phyloP scores from a whole-genome alignment of 2,329 filamentous ascomycete genomes.

The Diaporthe vexans region DNA sequence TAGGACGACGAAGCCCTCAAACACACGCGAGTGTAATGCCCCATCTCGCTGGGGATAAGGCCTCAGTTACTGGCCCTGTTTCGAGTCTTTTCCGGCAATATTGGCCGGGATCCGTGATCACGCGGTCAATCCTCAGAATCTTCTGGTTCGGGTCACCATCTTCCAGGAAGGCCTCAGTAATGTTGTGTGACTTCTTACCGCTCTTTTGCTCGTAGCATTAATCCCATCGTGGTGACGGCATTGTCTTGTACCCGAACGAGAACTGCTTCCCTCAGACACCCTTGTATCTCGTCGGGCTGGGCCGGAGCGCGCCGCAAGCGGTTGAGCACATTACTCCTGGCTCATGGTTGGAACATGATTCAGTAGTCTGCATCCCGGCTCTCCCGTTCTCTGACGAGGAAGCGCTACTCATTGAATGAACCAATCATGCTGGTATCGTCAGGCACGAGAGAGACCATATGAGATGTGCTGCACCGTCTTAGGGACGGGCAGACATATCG shows the following conservation, averaged over 20 bases:
- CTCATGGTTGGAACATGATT: background rate
- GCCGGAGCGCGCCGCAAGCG: background rate
- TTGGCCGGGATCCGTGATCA: background rate
- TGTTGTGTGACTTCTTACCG: background rate
- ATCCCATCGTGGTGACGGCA: background rate
- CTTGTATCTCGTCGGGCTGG: slow-evolving; percentile 1
- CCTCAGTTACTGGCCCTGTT: background rate
- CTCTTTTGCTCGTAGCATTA: background rate
- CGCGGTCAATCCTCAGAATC: background rate
- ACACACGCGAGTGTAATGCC: background rate
- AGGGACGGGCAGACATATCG: background rate
- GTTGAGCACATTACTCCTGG: slow-evolving; percentile 17
- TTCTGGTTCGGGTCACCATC: background rate
- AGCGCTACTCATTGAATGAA: background rate
- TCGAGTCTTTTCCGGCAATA: background rate
- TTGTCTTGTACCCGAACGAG: background rate
- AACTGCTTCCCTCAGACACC: background rate
- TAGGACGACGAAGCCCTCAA: background rate
- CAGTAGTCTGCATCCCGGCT: slow-evolving; percentile 8
- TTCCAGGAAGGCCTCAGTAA: background rate
- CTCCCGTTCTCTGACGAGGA: background rate
- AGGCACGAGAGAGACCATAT: background rate
- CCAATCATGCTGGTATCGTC: background rate
- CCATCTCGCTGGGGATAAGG: background rate
- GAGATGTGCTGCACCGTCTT: background rate